Evolutionary conservation across 2,329 filamentous ascomycete genomes (phyloP), one percentile per base, ranked within the genome.

Genomic region (Monosporascus ibericus): DNA sequence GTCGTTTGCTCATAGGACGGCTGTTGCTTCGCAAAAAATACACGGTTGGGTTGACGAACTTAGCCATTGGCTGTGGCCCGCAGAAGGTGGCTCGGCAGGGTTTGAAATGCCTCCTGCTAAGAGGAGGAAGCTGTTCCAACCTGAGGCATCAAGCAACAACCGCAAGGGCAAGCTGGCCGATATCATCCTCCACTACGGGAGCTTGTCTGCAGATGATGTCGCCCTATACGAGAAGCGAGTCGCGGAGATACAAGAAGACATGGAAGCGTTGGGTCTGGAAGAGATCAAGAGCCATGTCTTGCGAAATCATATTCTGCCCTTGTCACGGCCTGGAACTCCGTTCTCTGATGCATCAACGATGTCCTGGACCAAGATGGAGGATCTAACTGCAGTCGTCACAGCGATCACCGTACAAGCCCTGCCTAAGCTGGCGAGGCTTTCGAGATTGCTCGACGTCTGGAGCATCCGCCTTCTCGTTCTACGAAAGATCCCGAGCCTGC

Each of bases 221-320:
- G 70, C 78, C 47, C 72, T 74, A 48, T 92, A 94, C 67, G 88
- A 94, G 62, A 72, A 69, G 52, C 82, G 92, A 39, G 76, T 95
- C 14, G 85, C 88, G 50, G 81, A 88, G 57, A 95, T 97, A 53
- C 78, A 75, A 15, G 75, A 78, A 44, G 84, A 85, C 52, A 74
- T 94, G 72, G 82, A 88, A 52, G 78, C 81, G 39, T 74, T 94
- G 49, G 82, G 88, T 50, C 75, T 95, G 39, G 89, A 97, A 63
- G 90, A 95, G 58, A 85, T 99, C 66, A 97, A 99, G 73, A 83
- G 81, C 44, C 88, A 92, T 64, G 88, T 96, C 59, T 74, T 96
- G 57, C 85, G 87, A 68, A 88, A 88, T 63, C 88, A 96, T 72
- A 85, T 87, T 65, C 73, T 85, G 58, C 80, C 79, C 7, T 75